Evolutionary conservation across 768 basidiomycete genomes (phyloP).

Genomic region (Mycena kentingensis): DNA sequence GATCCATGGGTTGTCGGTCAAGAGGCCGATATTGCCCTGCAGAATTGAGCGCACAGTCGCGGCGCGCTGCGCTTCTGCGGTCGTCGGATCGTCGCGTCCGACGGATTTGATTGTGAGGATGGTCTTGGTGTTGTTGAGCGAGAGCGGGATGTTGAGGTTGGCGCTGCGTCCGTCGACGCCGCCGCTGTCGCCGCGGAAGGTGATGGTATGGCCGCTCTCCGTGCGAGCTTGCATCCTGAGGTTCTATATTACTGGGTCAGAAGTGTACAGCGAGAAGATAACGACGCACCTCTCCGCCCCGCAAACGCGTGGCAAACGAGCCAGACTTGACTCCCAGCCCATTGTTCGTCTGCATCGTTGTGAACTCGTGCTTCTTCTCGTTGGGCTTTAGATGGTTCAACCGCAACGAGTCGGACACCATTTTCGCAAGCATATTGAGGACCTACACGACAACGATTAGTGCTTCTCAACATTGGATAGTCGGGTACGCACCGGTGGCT

Average conservation of each 20-base stretch:
- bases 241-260: slow-evolving; percentile 22
- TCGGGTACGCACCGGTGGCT: slow-evolving; percentile 35
- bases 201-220: slow-evolving; percentile 36
- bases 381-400: slow-evolving; percentile 51
- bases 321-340: slow-evolving; percentile 34
- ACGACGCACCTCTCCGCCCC: slow-evolving; percentile 39
- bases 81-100: slow-evolving; percentile 59
- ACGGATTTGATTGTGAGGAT: slow-evolving; percentile 47
- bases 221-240: slow-evolving; percentile 33
- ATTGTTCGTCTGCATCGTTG: slow-evolving; percentile 23
- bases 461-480: background rate
- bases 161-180: slow-evolving; percentile 43
- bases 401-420: slow-evolving; percentile 46
- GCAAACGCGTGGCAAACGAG: slow-evolving; percentile 40
- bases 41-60: slow-evolving; percentile 44
- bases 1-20: slow-evolving; percentile 49
- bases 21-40: slow-evolving; percentile 38
- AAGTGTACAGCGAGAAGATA: background rate
- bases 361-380: slow-evolving; percentile 45
- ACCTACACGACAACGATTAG: slow-evolving; percentile 23
- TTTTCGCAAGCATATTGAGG: slow-evolving; percentile 47
- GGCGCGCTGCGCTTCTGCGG: slow-evolving; percentile 53
- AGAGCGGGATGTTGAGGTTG: slow-evolving; percentile 28
- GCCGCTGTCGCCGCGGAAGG: slow-evolving; percentile 43
- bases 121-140: slow-evolving; percentile 32